phyloP scores from a whole-genome alignment of 768 basidiomycete species.

The Multifurca ochricompacta region DNA sequence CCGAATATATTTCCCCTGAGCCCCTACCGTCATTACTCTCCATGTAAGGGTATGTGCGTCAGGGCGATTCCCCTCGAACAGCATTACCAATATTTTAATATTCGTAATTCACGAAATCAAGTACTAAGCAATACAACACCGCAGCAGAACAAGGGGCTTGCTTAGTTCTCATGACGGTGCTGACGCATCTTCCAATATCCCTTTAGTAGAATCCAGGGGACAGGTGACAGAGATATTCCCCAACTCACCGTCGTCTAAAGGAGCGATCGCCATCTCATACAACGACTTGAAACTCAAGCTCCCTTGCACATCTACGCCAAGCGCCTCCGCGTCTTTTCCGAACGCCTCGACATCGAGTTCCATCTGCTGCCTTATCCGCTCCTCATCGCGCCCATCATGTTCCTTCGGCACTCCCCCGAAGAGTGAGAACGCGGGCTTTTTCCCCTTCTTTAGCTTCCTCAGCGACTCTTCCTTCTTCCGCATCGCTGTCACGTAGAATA shows the following conservation, averaged over 20 bases:
- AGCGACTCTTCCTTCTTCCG: conserved; percentile 91
- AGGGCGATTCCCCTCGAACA: background rate
- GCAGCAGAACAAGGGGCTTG: background rate
- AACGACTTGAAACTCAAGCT: conserved; percentile 48
- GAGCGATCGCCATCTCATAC: conserved; percentile 50
- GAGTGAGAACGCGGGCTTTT: conserved; percentile 69
- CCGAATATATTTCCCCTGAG: too few relatives aligned
- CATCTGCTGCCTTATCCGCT: conserved; percentile 82
- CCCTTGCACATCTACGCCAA: conserved; percentile 56
- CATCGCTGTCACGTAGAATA: conserved; percentile 70
- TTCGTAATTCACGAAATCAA: background rate
- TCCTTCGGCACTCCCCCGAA: conserved; percentile 55
- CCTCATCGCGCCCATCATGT: conserved; percentile 78
- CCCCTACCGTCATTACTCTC: too few relatives aligned
- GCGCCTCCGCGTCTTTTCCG: conserved; percentile 60
- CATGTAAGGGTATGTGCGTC: too few relatives aligned
- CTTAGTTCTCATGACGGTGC: background rate
- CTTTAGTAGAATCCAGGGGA: background rate
- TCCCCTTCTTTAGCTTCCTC: conserved; percentile 78
- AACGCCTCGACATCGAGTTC: conserved; percentile 80
- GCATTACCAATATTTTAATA: background rate
- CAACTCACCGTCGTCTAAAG: conserved; percentile 29
- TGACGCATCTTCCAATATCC: background rate
- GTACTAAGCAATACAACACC: too few relatives aligned
- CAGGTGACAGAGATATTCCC: background rate